Evolutionary conservation across 441 rosid species (phyloP).

Genomic region (Hypseocharis bilobata): DNA sequence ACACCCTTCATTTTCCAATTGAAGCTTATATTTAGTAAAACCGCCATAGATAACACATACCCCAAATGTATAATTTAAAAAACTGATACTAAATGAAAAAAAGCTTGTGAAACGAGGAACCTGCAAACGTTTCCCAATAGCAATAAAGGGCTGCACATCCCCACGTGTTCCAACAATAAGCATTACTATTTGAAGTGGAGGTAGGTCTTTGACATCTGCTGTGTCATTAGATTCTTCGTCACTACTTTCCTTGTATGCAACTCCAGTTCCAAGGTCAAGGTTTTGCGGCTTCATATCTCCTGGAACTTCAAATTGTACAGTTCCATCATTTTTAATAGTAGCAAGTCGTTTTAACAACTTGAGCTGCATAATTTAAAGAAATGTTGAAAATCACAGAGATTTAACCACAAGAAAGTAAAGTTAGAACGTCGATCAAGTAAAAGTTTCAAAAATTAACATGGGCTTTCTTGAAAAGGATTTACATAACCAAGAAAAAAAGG

Average conservation of each 20-base stretch:
- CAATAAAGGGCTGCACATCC: conserved; percentile 96
- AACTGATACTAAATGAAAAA: neutral
- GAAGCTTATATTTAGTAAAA: neutral
- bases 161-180: conserved; percentile 97
- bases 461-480: too few relatives aligned
- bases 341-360: conserved; percentile 78
- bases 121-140: conserved; percentile 91
- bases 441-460: too few relatives aligned
- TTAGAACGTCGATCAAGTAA: too few relatives aligned
- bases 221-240: conserved; percentile 63
- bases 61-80: neutral
- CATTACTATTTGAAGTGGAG: conserved; percentile 84
- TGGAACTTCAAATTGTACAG: conserved; percentile 80
- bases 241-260: conserved; percentile 27
- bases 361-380: conserved; percentile 48
- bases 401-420: too few relatives aligned
- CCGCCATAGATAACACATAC: too few relatives aligned
- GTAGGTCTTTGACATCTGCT: conserved; percentile 53
- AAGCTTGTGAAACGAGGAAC: conserved; percentile 26
- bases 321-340: conserved; percentile 89
- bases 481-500: too few relatives aligned
- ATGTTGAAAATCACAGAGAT: conserved; percentile 14
- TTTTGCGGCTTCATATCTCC: conserved; percentile 51
- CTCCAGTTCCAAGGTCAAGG: conserved; percentile 31
- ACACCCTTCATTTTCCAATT: neutral